These are phyloP conservation scores for Termitomyces titanicus DNA, from an alignment of 768 basidiomycete species.

Conservation along the genomic window DNA sequence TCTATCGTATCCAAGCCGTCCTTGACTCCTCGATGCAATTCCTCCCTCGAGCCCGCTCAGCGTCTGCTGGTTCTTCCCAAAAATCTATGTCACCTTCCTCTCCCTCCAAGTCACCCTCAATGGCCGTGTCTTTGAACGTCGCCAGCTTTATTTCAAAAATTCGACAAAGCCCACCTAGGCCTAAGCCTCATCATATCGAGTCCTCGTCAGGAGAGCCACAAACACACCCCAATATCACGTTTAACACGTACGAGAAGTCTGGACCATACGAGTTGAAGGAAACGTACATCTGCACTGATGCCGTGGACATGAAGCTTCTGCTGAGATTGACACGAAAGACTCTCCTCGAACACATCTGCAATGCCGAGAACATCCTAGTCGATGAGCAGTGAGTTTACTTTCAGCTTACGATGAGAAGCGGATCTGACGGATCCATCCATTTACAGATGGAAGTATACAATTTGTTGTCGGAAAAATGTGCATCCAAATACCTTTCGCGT, in stretches of 20 bases:
- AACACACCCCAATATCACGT: conserved; percentile 33
- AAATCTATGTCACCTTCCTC: conserved; percentile 9
- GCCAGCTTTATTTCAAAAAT: conserved; percentile 50
- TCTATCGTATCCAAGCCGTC: neutral
- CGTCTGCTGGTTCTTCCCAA: conserved; percentile 6
- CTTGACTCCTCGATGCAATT: neutral
- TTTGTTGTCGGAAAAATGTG: conserved; percentile 48
- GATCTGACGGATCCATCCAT: conserved; percentile 7
- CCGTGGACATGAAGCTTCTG: conserved; percentile 56
- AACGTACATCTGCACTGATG: conserved; percentile 55
- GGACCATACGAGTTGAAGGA: conserved; percentile 33
- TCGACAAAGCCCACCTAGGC: conserved; percentile 28
- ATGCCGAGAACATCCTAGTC: conserved; percentile 52
- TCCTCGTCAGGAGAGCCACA: conserved; percentile 37
- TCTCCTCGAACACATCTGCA: conserved; percentile 46
- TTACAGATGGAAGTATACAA: conserved; percentile 61
- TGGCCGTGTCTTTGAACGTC: conserved; percentile 26
- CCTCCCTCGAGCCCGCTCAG: conserved; percentile 4
- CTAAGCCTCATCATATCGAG: conserved; percentile 26
- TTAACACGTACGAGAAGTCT: conserved; percentile 20
- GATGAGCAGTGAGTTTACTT: conserved; percentile 60
- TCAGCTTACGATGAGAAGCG: neutral
- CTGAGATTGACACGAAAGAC: conserved; percentile 50
- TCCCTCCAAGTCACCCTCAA: conserved; percentile 15
- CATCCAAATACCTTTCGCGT: conserved; percentile 48